phyloP scores from a whole-genome alignment of 495 filamentous ascomycete genomes.

The Xylaria sp. region DNA sequence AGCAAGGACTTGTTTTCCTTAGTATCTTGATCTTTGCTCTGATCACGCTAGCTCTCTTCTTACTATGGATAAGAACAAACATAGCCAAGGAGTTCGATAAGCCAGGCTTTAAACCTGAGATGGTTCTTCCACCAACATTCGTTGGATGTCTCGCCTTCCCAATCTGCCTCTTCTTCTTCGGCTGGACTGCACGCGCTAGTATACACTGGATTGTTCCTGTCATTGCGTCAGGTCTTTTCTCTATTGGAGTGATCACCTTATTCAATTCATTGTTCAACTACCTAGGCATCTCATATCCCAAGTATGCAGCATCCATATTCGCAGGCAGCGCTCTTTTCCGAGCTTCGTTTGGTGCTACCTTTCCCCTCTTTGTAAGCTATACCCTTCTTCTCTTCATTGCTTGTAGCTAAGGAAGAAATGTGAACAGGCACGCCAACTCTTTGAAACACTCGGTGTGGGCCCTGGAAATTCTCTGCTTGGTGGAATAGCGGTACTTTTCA shows the following conservation, averaged over 20 bases:
- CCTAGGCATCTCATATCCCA: slow-evolving; percentile 46
- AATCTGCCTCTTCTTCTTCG: slow-evolving; percentile 59
- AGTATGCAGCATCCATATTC: slow-evolving; percentile 53
- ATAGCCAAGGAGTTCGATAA: slow-evolving; percentile 24
- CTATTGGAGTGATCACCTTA: slow-evolving; percentile 60
- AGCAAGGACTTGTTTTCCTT: slow-evolving; percentile 46
- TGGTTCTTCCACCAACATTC: slow-evolving; percentile 43
- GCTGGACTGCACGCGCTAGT: slow-evolving; percentile 49
- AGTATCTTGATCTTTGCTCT: slow-evolving; percentile 35
- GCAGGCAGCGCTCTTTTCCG: slow-evolving; percentile 57
- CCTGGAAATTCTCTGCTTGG: slow-evolving; percentile 57
- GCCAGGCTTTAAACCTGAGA: slow-evolving; percentile 34
- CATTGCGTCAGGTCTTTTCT: slow-evolving; percentile 59
- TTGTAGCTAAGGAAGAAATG: slow-evolving; percentile 49
- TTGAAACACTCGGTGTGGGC: slow-evolving; percentile 50
- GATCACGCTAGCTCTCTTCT: slow-evolving; percentile 40
- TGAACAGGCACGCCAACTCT: slow-evolving; percentile 50
- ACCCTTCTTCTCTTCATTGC: slow-evolving; percentile 37
- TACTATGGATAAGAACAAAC: slow-evolving; percentile 34
- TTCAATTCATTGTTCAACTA: slow-evolving; percentile 60
- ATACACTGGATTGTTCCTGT: slow-evolving; percentile 57
- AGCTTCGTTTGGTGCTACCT: slow-evolving; percentile 51
- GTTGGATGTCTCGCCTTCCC: slow-evolving; percentile 50
- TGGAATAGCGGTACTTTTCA: slow-evolving; percentile 51
- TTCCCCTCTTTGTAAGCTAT: slow-evolving; percentile 53